Base-by-base conservation (phyloP, 1,284 basidiomycete genomes). In the Naganishia albida region DNA sequence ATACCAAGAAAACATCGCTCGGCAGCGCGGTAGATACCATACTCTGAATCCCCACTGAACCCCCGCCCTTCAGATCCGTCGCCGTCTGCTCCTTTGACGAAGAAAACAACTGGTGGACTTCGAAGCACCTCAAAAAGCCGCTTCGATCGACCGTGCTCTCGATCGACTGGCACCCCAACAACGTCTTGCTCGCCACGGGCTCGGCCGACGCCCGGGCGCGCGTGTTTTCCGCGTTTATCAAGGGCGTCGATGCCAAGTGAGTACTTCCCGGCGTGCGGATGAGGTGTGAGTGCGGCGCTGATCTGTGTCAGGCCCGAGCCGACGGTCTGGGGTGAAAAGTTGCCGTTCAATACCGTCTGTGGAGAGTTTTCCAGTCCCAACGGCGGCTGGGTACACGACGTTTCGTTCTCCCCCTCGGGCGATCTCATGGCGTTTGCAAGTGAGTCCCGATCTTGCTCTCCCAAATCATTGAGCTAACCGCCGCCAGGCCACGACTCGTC, bases 101-200 rank as follows among this genome's bases (percentile, higher is more conserved):
- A 26, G 93, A 97, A 81, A 95, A 93, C 81, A 91, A 99, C 78
- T 99, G 96, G 96, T 99, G 96, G 96, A 93, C 97, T 2, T 89
- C 94, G 23, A 93, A 93, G 78, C 90, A 93, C 73, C 83, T 99
- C 79, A 99, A 99, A 87, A 97, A 97, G 79, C 96, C 96, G 15
- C 87, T 96, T 67, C 82, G 91, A 69, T 91, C 90, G 15, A 99
- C 96, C 0, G 94, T 99, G 7, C 84, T 98, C 30, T 87, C 88
- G 12, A 81, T 99, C 72, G 95, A 98, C 73, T 95, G 95, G 95
- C 95, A 99, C 77, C 93, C 95, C 44, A 99, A 95, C 82, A 93
- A 93, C 74, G 91, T 99, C 12, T 83, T 99, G 13, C 86, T 99
- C 25, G 95, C 94, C 3, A 89, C 95, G 28, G 95, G 95, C 18